Conservation (phyloP, 2,329 filamentous ascomycete genomes). For the Ophiostoma quercus region DNA sequence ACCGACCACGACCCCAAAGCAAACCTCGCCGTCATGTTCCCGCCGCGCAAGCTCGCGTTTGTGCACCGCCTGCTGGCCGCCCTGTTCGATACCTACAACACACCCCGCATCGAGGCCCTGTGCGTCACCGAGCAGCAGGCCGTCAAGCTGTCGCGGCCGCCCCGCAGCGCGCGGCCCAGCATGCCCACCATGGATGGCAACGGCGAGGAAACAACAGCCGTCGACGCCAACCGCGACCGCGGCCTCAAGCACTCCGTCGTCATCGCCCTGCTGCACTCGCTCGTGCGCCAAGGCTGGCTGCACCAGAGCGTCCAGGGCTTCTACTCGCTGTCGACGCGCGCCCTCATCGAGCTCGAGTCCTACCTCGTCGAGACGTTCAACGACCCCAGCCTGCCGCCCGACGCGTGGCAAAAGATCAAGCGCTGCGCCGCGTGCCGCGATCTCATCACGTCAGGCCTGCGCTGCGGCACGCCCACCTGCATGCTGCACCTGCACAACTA, state of each 20-base stretch:
- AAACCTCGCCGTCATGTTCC: conserved; percentile 77
- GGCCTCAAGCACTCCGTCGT: conserved; percentile 73
- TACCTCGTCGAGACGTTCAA: conserved; percentile 93
- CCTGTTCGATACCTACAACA: conserved; percentile 90
- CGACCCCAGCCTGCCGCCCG: conserved; percentile 44
- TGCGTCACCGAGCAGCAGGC: conserved; percentile 77
- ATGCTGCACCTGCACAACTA: conserved; percentile 67
- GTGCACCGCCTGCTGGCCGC: conserved; percentile 81
- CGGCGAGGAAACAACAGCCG: conserved; percentile 29
- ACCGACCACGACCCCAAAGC: conserved; percentile 77
- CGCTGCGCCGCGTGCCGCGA: conserved; percentile 84
- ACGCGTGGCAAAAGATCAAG: conserved; percentile 70
- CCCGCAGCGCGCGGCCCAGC: conserved; percentile 32
- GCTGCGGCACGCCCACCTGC: conserved; percentile 67
- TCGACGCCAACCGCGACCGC: conserved; percentile 37
- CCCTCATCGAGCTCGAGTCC: conserved; percentile 73
- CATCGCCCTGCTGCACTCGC: conserved; percentile 61
- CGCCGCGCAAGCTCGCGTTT: conserved; percentile 80
- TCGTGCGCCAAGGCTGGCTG: conserved; percentile 81
- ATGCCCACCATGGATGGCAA: not conserved
- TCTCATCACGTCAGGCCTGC: conserved; percentile 77
- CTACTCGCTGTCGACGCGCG: conserved; percentile 70
- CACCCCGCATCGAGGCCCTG: conserved; percentile 71
- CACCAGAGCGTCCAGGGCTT: conserved; percentile 66
- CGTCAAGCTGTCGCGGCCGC: conserved; percentile 58